Evolutionary conservation across 192 early-diverging fungal species (phyloP).

Genomic region (Endogone sp.): DNA sequence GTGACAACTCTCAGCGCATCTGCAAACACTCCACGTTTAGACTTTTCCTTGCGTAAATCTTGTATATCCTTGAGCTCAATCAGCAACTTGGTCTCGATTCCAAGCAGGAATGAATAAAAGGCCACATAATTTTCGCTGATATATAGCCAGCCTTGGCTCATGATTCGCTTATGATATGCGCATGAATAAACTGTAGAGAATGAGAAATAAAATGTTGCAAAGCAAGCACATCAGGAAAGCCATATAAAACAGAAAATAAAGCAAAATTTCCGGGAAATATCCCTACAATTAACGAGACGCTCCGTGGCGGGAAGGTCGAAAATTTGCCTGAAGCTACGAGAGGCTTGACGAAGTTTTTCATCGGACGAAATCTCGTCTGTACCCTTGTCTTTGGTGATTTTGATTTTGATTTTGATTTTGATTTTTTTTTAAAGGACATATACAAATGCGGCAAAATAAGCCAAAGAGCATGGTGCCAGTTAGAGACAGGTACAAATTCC

Average conservation of each 20-base stretch:
- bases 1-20: conserved; percentile 86
- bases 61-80: conserved; percentile 92
- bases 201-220: too few species aligned
- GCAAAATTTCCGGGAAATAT: neutral
- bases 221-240: neutral
- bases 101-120: conserved; percentile 95
- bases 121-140: conserved; percentile 88
- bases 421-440: too few species aligned
- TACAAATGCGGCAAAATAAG: too few species aligned
- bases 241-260: neutral
- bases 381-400: conserved; percentile 73
- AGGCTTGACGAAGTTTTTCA: conserved; percentile 84
- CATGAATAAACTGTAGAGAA: conserved; percentile 77
- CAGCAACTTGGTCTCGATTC: conserved; percentile 87
- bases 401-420: too few species aligned
- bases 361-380: conserved; percentile 80
- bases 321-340: conserved; percentile 82
- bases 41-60: conserved; percentile 81
- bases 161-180: conserved; percentile 74
- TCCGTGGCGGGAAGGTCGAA: conserved; percentile 82
- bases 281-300: conserved; percentile 85
- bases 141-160: conserved; percentile 98
- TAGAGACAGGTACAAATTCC: too few species aligned
- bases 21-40: conserved; percentile 85
- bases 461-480: too few species aligned